phyloP scores from a whole-genome alignment of 257 asterid species.

The Ophiorrhiza pumila region DNA sequence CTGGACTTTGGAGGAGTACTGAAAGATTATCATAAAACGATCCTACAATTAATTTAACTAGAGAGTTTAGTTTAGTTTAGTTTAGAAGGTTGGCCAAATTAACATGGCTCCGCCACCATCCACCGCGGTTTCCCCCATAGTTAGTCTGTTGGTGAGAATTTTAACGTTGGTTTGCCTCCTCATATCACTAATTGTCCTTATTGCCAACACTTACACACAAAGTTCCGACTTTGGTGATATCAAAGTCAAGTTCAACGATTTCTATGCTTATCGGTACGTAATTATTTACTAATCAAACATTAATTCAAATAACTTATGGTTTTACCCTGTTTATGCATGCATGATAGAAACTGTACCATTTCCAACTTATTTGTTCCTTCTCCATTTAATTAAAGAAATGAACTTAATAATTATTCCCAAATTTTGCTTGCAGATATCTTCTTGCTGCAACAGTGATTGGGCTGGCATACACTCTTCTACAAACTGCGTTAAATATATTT shows the following conservation, averaged over 20 bases:
- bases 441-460: slow-evolving; percentile 33
- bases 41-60: no score
- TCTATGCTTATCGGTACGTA: slow-evolving; percentile 19
- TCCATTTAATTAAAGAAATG: no score
- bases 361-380: no score
- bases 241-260: slow-evolving; percentile 27
- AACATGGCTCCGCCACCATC: slow-evolving; percentile 21
- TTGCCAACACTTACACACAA: slow-evolving; percentile 21
- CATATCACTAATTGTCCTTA: slow-evolving; percentile 28
- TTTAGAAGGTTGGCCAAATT: neutral
- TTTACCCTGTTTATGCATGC: no score
- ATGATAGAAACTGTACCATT: no score
- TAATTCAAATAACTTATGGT: no score
- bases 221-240: neutral
- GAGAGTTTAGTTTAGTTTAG: neutral
- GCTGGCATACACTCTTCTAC: slow-evolving; percentile 30
- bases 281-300: neutral
- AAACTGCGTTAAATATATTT: slow-evolving; percentile 24
- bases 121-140: slow-evolving; percentile 28
- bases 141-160: slow-evolving; percentile 28
- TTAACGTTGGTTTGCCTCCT: slow-evolving; percentile 27
- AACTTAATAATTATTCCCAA: no score
- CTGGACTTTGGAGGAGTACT: no score
- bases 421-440: slow-evolving; percentile 26
- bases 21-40: no score